Conservation (phyloP, 2,329 filamentous ascomycete species). For the Fusarium sp. region DNA sequence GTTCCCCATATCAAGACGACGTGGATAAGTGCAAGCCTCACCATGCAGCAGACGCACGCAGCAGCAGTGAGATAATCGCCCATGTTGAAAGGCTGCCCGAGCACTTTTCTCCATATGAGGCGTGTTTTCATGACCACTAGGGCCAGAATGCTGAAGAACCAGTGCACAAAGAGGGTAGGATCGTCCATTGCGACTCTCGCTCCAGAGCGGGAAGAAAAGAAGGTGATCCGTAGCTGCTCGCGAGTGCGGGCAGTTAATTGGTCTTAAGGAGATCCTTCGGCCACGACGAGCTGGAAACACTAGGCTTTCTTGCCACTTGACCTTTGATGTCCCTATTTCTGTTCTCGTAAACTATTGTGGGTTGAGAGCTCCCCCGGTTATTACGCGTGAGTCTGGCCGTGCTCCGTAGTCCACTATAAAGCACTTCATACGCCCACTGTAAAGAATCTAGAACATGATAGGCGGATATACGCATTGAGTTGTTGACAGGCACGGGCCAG, state of each 20-base stretch:
- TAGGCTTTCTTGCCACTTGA: too few relatives aligned
- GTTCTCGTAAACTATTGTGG: too few relatives aligned
- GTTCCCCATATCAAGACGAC: conserved; percentile 29
- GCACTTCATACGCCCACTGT: too few relatives aligned
- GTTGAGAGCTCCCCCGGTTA: too few relatives aligned
- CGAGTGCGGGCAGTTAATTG: background rate
- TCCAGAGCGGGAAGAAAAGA: background rate
- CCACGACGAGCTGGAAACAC: too few relatives aligned
- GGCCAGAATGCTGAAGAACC: conserved; percentile 8
- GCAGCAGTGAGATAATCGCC: conserved; percentile 28
- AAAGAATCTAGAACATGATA: too few relatives aligned
- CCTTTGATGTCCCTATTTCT: too few relatives aligned
- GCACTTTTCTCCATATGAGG: conserved; percentile 8
- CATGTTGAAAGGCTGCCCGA: conserved; percentile 7
- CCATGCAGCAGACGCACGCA: conserved; percentile 21
- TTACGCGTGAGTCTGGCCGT: too few relatives aligned
- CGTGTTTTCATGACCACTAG: conserved; percentile 2
- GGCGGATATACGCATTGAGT: too few relatives aligned
- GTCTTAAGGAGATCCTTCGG: conserved; percentile 3
- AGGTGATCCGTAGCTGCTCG: background rate
- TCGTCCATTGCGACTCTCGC: conserved; percentile 21
- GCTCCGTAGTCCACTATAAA: too few relatives aligned
- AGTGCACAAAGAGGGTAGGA: conserved; percentile 31
- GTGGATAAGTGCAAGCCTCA: conserved; percentile 27
- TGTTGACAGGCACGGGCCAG: too few relatives aligned